Percentiles rank a stretch among this genome's conserved stretches.
These are phyloP conservation scores for Pholiota microspora DNA, from an alignment of 768 basidiomycete species.

Conservation along the genomic window DNA sequence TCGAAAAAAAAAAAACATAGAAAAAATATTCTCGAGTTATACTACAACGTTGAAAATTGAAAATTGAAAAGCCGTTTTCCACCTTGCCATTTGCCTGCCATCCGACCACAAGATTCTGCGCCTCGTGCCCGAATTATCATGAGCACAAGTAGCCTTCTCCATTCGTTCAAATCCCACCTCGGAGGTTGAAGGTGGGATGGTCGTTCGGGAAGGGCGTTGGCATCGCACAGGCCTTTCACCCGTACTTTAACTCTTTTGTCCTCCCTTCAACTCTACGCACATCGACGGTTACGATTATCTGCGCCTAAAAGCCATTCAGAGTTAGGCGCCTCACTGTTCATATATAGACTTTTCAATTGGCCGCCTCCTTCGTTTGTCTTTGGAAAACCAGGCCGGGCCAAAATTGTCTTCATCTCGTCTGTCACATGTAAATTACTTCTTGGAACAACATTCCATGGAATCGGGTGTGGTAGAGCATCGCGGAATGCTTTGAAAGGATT, in stretches of 20 bases:
- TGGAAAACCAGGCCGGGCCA: not conserved
- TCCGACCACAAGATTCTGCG: too few species aligned
- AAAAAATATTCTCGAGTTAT: too few species aligned
- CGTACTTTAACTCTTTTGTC: slow-evolving; percentile 6
- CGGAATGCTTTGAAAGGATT: not conserved
- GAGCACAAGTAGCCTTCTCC: not conserved
- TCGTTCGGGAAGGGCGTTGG: slow-evolving; percentile 3
- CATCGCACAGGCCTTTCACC: slow-evolving; percentile 7
- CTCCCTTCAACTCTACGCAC: not conserved
- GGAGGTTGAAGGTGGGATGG: not conserved
- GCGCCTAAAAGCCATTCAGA: not conserved
- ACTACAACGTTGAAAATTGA: too few species aligned
- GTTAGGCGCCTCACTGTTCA: not conserved
- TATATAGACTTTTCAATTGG: not conserved
- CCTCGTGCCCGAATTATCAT: too few species aligned
- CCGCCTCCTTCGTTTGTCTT: not conserved
- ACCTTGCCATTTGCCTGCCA: not conserved
- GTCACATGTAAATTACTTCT: not conserved
- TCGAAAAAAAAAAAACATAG: too few species aligned
- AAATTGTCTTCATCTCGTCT: not conserved
- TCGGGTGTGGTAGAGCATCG: not conserved
- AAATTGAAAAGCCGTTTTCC: not conserved
- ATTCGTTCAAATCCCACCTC: slow-evolving; percentile 6
- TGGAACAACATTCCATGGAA: not conserved
- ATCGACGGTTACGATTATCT: not conserved